phyloP scores from a whole-genome alignment of 2,329 filamentous ascomycete species.

The Neofusicoccum ribis region DNA sequence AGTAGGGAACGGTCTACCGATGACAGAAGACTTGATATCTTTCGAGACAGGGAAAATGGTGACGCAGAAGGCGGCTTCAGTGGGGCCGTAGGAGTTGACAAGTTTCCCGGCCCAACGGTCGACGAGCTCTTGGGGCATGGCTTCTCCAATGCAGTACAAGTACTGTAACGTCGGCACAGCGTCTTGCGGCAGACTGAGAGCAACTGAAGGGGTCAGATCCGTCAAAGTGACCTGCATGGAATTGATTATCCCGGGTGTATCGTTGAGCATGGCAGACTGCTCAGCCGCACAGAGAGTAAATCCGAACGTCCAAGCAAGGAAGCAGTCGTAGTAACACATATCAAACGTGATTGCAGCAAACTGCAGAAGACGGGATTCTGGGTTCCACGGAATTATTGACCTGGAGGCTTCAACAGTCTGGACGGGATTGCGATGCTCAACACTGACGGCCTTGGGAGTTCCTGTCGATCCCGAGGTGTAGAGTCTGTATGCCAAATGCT shows the following conservation, averaged over 20 bases:
- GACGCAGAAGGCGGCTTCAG: slow-evolving; percentile 47
- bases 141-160: slow-evolving; percentile 48
- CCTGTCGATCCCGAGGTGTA: slow-evolving; percentile 49
- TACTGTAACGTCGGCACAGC: slow-evolving; percentile 41
- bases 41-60: slow-evolving; percentile 40
- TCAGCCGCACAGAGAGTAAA: slow-evolving; percentile 45
- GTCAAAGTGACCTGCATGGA: slow-evolving; percentile 38
- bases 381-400: slow-evolving; percentile 40
- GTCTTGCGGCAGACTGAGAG: slow-evolving; percentile 33
- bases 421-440: slow-evolving; percentile 43
- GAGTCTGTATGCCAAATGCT: slow-evolving; percentile 43
- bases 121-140: slow-evolving; percentile 42
- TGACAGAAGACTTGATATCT: slow-evolving; percentile 37
- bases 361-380: slow-evolving; percentile 41
- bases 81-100: slow-evolving; percentile 48
- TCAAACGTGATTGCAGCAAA: slow-evolving; percentile 47
- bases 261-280: slow-evolving; percentile 39
- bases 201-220: slow-evolving; percentile 47
- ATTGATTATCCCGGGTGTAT: slow-evolving; percentile 38
- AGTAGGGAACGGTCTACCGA: slow-evolving; percentile 44
- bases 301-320: slow-evolving; percentile 46
- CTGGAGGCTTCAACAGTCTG: slow-evolving; percentile 44
- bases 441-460: slow-evolving; percentile 44
- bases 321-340: slow-evolving; percentile 51
- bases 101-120: slow-evolving; percentile 41